These are phyloP conservation scores for Boletus fagicola DNA, from an alignment of 768 basidiomycete genomes.

Conservation along the genomic window DNA sequence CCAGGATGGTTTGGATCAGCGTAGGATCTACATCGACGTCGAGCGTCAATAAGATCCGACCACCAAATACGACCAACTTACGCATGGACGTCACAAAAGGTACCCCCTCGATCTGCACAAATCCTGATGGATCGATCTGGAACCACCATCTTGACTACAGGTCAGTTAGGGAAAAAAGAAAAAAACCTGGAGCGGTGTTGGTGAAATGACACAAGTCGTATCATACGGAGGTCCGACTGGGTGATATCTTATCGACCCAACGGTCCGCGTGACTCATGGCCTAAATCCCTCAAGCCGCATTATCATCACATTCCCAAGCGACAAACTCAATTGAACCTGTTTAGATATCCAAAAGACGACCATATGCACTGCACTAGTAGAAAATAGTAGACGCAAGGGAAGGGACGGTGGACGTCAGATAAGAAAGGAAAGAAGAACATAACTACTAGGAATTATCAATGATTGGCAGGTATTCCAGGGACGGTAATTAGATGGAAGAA, in stretches of 20 bases:
- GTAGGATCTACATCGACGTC: slow-evolving; percentile 52
- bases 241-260: slow-evolving; percentile 5
- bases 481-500: slow-evolving; percentile 24
- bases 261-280: background rate
- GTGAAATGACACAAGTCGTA: background rate
- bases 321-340: background rate
- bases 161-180: background rate
- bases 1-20: slow-evolving; percentile 61
- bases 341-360: slow-evolving; percentile 21
- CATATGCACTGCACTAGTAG: slow-evolving; percentile 21
- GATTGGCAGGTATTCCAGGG: slow-evolving; percentile 22
- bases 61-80: slow-evolving; percentile 34
- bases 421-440: slow-evolving; percentile 28
- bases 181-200: background rate
- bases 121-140: slow-evolving; percentile 80
- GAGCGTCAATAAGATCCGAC: background rate
- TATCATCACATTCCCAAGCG: slow-evolving; percentile 4
- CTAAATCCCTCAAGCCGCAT: background rate
- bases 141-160: slow-evolving; percentile 31
- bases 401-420: background rate
- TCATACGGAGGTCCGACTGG: background rate
- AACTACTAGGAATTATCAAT: slow-evolving; percentile 22
- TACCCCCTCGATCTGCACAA: slow-evolving; percentile 88
- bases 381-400: slow-evolving; percentile 3
- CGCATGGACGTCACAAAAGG: slow-evolving; percentile 90